phyloP scores from a whole-genome alignment of 2,329 filamentous ascomycete species.

The Apiospora hydei region DNA sequence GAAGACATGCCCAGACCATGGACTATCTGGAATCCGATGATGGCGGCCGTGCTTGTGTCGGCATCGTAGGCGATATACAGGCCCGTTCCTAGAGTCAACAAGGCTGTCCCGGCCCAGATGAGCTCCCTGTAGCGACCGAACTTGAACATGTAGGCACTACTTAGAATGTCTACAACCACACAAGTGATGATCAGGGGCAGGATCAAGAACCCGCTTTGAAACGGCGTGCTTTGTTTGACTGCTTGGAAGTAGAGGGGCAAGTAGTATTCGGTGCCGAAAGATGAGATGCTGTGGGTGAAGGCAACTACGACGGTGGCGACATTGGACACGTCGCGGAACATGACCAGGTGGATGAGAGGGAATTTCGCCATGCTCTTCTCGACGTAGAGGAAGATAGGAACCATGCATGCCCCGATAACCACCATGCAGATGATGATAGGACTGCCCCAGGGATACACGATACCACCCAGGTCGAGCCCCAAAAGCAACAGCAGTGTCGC shows the following conservation, averaged over 20 bases:
- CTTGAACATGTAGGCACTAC: slow-evolving; percentile 58
- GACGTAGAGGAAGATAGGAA: slow-evolving; percentile 61
- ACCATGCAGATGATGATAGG: slow-evolving; percentile 70
- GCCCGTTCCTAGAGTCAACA: slow-evolving; percentile 66
- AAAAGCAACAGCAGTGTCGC: slow-evolving; percentile 30
- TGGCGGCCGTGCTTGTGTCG: slow-evolving; percentile 57
- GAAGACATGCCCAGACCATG: slow-evolving; percentile 69
- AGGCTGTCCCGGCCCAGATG: slow-evolving; percentile 66
- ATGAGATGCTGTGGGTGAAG: slow-evolving; percentile 30
- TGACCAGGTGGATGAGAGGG: slow-evolving; percentile 43
- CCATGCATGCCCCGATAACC: slow-evolving; percentile 58
- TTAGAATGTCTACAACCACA: slow-evolving; percentile 64
- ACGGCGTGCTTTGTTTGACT: slow-evolving; percentile 60
- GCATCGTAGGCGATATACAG: slow-evolving; percentile 56
- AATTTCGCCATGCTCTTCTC: slow-evolving; percentile 58
- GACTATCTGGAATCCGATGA: slow-evolving; percentile 69
- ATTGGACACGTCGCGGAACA: slow-evolving; percentile 31
- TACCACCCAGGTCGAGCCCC: slow-evolving; percentile 67
- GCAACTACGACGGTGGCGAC: slow-evolving; percentile 31
- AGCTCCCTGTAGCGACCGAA: slow-evolving; percentile 68
- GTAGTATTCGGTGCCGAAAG: slow-evolving; percentile 40
- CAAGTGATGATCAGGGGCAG: slow-evolving; percentile 70
- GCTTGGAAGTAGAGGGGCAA: slow-evolving; percentile 54
- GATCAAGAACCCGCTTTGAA: slow-evolving; percentile 62
- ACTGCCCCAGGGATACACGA: slow-evolving; percentile 69